Conservation (phyloP, 164 flowering plant species). For the Cinnamomum chago region DNA sequence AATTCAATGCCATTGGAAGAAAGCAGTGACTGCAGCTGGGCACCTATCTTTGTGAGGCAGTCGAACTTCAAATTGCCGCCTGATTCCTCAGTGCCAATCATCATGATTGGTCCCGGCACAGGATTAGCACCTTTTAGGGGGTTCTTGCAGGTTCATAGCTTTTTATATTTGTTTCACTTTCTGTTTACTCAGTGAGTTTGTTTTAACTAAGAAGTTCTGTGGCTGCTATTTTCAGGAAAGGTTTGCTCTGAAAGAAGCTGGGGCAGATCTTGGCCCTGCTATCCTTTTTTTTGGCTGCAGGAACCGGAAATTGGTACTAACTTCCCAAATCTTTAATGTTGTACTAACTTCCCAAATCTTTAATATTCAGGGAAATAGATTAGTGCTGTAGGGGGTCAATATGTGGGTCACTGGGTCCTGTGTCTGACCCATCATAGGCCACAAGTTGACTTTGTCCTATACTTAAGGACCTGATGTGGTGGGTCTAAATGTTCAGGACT, state of each 20-base stretch:
- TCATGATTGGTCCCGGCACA: constrained; percentile 90
- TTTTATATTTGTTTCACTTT: neutral
- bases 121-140: constrained; percentile 94
- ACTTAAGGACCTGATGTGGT: neutral
- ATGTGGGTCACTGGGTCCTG: neutral
- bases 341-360: constrained; percentile 21
- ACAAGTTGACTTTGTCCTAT: neutral
- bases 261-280: constrained; percentile 69
- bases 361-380: too few relatives aligned
- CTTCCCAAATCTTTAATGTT: neutral
- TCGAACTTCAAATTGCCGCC: constrained; percentile 78
- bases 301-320: constrained; percentile 61
- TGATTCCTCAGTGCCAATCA: constrained; percentile 53
- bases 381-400: neutral
- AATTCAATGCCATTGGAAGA: constrained; percentile 59
- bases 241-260: constrained; percentile 52
- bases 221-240: constrained; percentile 61
- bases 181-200: neutral
- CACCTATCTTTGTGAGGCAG: constrained; percentile 73
- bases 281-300: constrained; percentile 84
- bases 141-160: constrained; percentile 74
- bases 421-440: neutral
- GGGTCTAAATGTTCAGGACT: neutral
- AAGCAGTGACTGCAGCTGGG: constrained; percentile 59
- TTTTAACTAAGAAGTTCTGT: neutral